A percentile compares a stretch with the other conserved stretches of the same genome.
Conservation (phyloP, 2,329 filamentous ascomycete species). For the Arthrobotrys megalospora region DNA sequence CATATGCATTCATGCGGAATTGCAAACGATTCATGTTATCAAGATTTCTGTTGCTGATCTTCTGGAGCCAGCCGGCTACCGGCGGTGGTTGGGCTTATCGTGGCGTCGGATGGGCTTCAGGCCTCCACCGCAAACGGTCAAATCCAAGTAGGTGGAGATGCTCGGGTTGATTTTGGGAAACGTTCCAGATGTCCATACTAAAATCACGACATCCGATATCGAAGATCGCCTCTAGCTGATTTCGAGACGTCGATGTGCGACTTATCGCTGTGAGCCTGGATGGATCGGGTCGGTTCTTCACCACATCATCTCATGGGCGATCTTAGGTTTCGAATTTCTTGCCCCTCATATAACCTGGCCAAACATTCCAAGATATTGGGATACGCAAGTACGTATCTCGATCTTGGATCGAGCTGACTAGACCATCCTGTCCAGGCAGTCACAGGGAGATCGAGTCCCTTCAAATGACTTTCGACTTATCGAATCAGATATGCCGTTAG, state of each 20-base stretch:
- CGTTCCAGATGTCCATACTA: constrained; percentile 14
- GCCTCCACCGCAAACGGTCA: constrained; percentile 27
- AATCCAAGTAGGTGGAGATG: constrained; percentile 9
- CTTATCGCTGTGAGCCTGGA: neutral
- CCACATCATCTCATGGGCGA: constrained; percentile 11
- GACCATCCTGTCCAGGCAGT: constrained; percentile 45
- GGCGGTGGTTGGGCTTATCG: neutral
- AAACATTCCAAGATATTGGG: constrained; percentile 22
- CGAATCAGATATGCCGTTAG: constrained; percentile 34
- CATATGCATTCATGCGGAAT: constrained; percentile 11
- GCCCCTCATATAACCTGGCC: constrained; percentile 20
- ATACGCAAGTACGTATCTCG: neutral
- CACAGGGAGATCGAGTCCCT: constrained; percentile 15
- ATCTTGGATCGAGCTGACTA: neutral
- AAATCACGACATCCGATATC: constrained; percentile 18
- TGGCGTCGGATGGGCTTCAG: constrained; percentile 17
- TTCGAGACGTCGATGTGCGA: neutral
- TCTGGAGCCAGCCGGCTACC: neutral
- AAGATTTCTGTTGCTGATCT: constrained; percentile 5
- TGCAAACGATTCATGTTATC: constrained; percentile 13
- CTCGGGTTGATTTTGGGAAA: constrained; percentile 9
- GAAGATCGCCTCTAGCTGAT: constrained; percentile 3
- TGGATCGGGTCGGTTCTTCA: constrained; percentile 26
- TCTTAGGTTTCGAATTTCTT: constrained; percentile 17
- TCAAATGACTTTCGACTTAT: constrained; percentile 13